A percentile compares a stretch with the other conserved stretches of the same genome.
phyloP scores from a whole-genome alignment of 1,284 basidiomycete species.

The Cryptococcus sp. region DNA sequence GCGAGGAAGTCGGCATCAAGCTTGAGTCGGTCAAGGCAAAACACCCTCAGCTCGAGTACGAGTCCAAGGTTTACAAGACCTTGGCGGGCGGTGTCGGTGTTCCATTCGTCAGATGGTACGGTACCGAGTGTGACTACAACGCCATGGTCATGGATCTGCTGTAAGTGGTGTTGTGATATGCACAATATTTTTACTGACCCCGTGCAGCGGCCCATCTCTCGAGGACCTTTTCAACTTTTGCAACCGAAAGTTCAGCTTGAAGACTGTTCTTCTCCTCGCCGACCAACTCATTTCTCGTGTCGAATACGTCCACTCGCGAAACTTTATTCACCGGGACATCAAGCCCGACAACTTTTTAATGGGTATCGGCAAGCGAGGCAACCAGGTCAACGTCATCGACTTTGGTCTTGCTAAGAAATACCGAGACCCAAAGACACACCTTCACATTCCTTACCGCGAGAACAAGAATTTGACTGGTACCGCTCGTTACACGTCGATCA shows the following conservation, averaged over 20 bases:
- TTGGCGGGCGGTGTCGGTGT: slow-evolving; percentile 97
- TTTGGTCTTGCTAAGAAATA: slow-evolving; percentile 99
- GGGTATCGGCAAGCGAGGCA: slow-evolving; percentile 99
- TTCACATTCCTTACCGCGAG: slow-evolving; percentile 99
- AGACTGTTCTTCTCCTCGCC: slow-evolving; percentile 94
- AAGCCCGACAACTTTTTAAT: slow-evolving; percentile 99
- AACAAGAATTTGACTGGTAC: slow-evolving; percentile 99
- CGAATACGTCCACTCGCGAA: slow-evolving; percentile 98
- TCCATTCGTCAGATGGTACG: slow-evolving; percentile 97
- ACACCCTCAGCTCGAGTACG: slow-evolving; percentile 99
- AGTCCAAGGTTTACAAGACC: slow-evolving; percentile 95
- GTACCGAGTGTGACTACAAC: slow-evolving; percentile 99
- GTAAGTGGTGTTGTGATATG: slow-evolving; percentile 32
- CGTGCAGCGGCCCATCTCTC: slow-evolving; percentile 74
- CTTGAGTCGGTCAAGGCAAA: slow-evolving; percentile 99
- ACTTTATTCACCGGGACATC: slow-evolving; percentile 99
- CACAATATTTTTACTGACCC: neutral
- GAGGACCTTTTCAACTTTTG: slow-evolving; percentile 99
- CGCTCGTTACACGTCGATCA: slow-evolving; percentile 98
- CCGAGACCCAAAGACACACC: slow-evolving; percentile 98
- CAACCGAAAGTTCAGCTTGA: slow-evolving; percentile 96
- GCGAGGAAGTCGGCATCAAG: slow-evolving; percentile 99
- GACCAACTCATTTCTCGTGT: slow-evolving; percentile 98
- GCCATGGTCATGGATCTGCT: slow-evolving; percentile 99
- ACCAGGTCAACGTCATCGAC: slow-evolving; percentile 99